Evolutionary conservation across 768 basidiomycete species (phyloP), one percentile per base, ranked within the genome.

Genomic region (Rhodotorula graminis): DNA sequence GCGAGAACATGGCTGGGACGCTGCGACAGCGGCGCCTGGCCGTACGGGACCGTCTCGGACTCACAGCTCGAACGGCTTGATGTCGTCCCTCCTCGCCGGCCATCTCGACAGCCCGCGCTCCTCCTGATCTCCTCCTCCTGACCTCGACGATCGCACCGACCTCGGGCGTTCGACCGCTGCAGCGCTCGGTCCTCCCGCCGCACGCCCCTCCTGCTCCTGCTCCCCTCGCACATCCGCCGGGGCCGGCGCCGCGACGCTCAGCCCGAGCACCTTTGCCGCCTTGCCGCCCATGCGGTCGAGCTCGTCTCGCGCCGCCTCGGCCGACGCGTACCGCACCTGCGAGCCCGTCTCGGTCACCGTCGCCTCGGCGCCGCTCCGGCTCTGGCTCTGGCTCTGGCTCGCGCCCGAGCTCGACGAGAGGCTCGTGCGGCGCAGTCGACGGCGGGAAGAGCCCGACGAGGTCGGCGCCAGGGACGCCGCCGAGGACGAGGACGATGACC

Each of bases 241-340:
- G n/a, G n/a, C 29, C 58, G 33, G 58, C 21, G 3, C 18, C 40
- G 62, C 29, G 40, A 23, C 52, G 25, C 21, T 15, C 25, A 64
- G 63, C 12, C 63, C 63, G 29, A 64, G 63, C 52, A 64, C n/a
- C 49, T 33, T 31, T 7, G 61, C 61, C 23, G 61, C 61, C 23
- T 62, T 62, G 57, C 37, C 46, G 61, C 23, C 4, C 42, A 53
- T 25, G 27, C 27, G 27, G 8, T 27, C 52, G 52, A 53, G 52
- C 52, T 46, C 44, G 8, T 46, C 7, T 15, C 47, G 47, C 47
- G 47, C 47, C 47, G 47, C 47, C 19, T 23, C 19, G 15, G 47
- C 47, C 44, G 44, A 46, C 8, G 11, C 14, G 44, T 46, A 46
- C 6, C 18, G 44, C 44, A 46, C 19, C 47, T 49, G 49, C 21